Conservation (phyloP, 108 stramenopile species). For the Aurantiochytrium sp. region DNA sequence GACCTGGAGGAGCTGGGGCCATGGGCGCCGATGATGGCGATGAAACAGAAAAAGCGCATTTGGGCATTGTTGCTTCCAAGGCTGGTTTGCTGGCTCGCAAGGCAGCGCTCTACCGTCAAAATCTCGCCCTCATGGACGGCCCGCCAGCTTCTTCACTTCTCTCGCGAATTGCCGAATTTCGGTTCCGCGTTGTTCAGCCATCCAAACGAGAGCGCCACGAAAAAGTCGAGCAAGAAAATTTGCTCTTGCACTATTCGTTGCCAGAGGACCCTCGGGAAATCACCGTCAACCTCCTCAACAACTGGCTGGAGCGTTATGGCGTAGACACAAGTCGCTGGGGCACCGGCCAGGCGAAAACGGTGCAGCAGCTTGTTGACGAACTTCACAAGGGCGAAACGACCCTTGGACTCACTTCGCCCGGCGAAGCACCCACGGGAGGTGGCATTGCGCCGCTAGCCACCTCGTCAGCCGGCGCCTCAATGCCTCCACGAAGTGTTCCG, state of each 20-base stretch:
- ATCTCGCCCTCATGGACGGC: neutral
- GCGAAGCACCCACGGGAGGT: neutral
- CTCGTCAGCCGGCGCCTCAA: neutral
- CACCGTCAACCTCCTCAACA: neutral
- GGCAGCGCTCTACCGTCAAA: neutral
- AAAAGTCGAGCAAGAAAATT: neutral
- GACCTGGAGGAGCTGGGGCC: too few species aligned
- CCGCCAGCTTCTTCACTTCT: neutral
- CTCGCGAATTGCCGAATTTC: neutral
- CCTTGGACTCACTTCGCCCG: neutral
- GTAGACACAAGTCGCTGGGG: neutral
- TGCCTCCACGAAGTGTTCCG: too few species aligned
- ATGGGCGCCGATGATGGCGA: too few species aligned
- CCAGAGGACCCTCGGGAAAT: neutral
- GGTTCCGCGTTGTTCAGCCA: neutral
- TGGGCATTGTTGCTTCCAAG: too few species aligned
- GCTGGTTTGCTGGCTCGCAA: neutral
- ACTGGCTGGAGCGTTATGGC: neutral
- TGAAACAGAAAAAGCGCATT: too few species aligned
- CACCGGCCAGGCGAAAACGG: neutral
- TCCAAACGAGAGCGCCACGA: neutral
- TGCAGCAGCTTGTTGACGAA: neutral
- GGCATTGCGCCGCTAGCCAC: neutral
- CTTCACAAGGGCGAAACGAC: neutral
- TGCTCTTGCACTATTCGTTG: neutral